Evolutionary conservation across 768 basidiomycete genomes (phyloP).

Genomic region (Auricularia cornea): DNA sequence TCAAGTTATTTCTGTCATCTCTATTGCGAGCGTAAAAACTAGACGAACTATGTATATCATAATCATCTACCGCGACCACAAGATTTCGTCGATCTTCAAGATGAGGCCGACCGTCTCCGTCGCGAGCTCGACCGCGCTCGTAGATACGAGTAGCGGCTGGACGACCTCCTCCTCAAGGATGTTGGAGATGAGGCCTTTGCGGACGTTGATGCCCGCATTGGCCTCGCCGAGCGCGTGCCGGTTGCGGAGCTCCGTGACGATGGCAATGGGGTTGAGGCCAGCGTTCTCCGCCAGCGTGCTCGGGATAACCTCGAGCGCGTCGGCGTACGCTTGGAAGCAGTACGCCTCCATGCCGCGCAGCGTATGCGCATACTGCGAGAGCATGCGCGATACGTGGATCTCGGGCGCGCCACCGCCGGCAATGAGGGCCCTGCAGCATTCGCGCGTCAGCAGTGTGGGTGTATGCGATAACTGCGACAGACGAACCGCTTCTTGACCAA

Average conservation of each 20-base stretch:
- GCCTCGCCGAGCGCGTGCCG: conserved; percentile 91
- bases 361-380: conserved; percentile 86
- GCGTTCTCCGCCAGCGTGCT: conserved; percentile 98
- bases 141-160: conserved; percentile 90
- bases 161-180: conserved; percentile 97
- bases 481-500: conserved; percentile 93
- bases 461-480: neutral
- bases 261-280: conserved; percentile 93
- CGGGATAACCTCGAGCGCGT: conserved; percentile 95
- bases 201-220: conserved; percentile 95
- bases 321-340: conserved; percentile 97
- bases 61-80: neutral
- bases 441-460: neutral
- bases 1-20: too few species aligned
- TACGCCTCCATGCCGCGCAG: conserved; percentile 98
- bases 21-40: too few species aligned
- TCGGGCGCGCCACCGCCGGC: conserved; percentile 97
- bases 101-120: conserved; percentile 97
- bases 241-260: conserved; percentile 96
- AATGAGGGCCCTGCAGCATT: conserved; percentile 64
- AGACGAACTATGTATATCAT: too few species aligned
- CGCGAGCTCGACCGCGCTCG: conserved; percentile 88
- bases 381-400: conserved; percentile 87
- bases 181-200: conserved; percentile 97
- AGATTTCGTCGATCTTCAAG: conserved; percentile 80